Evolutionary conservation across 2,329 filamentous ascomycete species (phyloP).

Genomic region (Fusarium clavum): DNA sequence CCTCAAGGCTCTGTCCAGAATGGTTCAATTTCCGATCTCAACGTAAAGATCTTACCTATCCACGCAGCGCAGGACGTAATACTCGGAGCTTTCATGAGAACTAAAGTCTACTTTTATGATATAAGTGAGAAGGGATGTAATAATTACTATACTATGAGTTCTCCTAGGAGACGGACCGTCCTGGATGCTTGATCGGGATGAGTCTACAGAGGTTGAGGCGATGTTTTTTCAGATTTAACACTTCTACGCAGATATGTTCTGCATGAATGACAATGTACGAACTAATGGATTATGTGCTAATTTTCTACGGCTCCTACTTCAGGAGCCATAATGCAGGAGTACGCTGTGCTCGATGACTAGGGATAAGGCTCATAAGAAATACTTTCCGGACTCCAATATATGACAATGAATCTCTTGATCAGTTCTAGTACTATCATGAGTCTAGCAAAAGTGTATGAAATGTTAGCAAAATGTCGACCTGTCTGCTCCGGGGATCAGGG

Average conservation of each 20-base stretch:
- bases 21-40: slow-evolving; percentile 61
- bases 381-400: slow-evolving; percentile 68
- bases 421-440: neutral
- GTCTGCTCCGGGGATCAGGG: neutral
- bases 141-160: slow-evolving; percentile 70
- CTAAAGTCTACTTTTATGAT: slow-evolving; percentile 70
- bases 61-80: slow-evolving; percentile 62
- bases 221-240: slow-evolving; percentile 57
- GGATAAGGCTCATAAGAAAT: slow-evolving; percentile 63
- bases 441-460: neutral
- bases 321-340: slow-evolving; percentile 56
- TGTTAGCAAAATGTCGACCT: neutral
- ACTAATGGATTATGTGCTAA: neutral
- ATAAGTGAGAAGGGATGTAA: slow-evolving; percentile 67
- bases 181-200: too few relatives aligned
- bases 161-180: slow-evolving; percentile 16
- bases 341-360: slow-evolving; percentile 67
- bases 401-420: slow-evolving; percentile 42
- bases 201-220: too few relatives aligned
- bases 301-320: slow-evolving; percentile 59
- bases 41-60: slow-evolving; percentile 52
- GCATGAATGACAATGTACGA: slow-evolving; percentile 54
- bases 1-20: slow-evolving; percentile 55
- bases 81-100: slow-evolving; percentile 67
- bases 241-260: slow-evolving; percentile 61